Percentiles rank a stretch among this genome's conserved stretches.
phyloP scores from a whole-genome alignment of 306 rosid species.

The barrel medic (Medicago truncatula) region MtrunA17r5.0-ANR NC_053049.1:42168501-42169000 shows the following conservation, averaged over 20 bases:
- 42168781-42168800: too few species aligned
- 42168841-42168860: too few species aligned
- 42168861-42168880: too few species aligned
- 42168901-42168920: too few species aligned
- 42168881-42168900: too few species aligned
- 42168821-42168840: too few species aligned
- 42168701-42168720: background rate
- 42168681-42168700: background rate
- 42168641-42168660: background rate
- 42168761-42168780: background rate
- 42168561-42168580: constrained; percentile 20
- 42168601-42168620: background rate
- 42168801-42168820: too few species aligned
- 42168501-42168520: background rate
- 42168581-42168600: constrained; percentile 19
- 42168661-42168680: background rate
- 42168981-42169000: too few species aligned
- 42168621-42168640: constrained; percentile 8
- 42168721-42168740: background rate
- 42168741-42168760: background rate
- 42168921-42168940: background rate
- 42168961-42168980: background rate
- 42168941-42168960: background rate
- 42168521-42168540: background rate
- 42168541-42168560: constrained; percentile 9